Evolutionary conservation across 225 moss, liverwort and hornwort species (phyloP), one percentile per base, ranked within the genome.

Genomic region (Polytrichum formosum): DNA sequence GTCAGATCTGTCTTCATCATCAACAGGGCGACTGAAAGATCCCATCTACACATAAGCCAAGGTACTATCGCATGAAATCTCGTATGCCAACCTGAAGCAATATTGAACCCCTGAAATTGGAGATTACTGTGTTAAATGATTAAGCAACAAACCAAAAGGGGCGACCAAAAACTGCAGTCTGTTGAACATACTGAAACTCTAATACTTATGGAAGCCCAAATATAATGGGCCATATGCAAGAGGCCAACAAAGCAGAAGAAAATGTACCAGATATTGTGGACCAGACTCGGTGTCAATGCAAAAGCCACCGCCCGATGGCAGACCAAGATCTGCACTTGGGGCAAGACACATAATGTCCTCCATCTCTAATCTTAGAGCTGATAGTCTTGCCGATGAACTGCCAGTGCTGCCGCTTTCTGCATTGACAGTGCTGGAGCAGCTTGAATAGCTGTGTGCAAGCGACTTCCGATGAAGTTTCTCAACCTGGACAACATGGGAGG

Each of bases 261-360:
- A 33, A 78, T 72, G 55, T 73, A 97, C 97, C 92, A 98, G 76
- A 80, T 86, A 91, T 69, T 88, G 92, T 66, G 89, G 92, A 61
- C 97, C 92, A 37, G 80, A 80, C 30, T 72, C 81, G 53, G 92
- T 91, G 72, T 94, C 88, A 71, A 98, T 85, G 67, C 85, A 87
- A 79, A 94, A 98, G 28, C 91, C 97, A 58, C 97, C 94, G 18
- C 97, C 97, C 67, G 94, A 78, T 63, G 97, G 97, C 6, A 98
- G 92, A 78, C 97, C 94, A 30, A 98, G 81, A 77, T 98, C 97
- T 19, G 97, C 92, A 70, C 84, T 85, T 56, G 94, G 86, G 56
- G 91, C 75, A 85, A 98, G 79, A 72, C 78, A 84, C 31, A 90
- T 83, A 71, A 98, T 80, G 73, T 94, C 92, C 69, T 92, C 97